Conservation (phyloP, 129 eudicot genomes). For the Mikania micrantha region DNA sequence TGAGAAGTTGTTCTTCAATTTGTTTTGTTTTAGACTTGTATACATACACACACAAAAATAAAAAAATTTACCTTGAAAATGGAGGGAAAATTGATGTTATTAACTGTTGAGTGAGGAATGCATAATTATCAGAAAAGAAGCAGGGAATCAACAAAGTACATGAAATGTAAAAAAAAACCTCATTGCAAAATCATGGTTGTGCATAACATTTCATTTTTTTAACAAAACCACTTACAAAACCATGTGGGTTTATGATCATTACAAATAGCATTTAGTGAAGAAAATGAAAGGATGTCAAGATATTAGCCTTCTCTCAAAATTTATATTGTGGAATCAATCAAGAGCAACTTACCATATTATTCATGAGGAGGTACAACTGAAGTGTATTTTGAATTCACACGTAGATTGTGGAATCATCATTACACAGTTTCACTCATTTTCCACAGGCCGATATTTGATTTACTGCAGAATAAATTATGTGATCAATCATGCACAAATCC, state of each 20-base stretch:
- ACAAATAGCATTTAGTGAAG: neutral
- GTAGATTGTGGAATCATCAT: slow-evolving; percentile 23
- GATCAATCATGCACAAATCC: neutral
- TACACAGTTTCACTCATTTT: slow-evolving; percentile 13
- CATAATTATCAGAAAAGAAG: too few relatives aligned
- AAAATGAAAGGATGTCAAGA: neutral
- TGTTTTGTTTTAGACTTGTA: too few relatives aligned
- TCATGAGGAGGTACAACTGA: slow-evolving; percentile 16
- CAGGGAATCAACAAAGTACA: too few relatives aligned
- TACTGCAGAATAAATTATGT: slow-evolving; percentile 1
- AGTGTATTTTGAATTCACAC: slow-evolving; percentile 13
- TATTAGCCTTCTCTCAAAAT: neutral
- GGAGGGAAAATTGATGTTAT: neutral
- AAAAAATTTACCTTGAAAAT: too few relatives aligned
- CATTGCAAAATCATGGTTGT: neutral
- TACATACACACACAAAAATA: neutral
- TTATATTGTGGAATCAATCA: neutral
- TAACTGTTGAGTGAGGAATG: neutral
- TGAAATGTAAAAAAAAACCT: neutral
- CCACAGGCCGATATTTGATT: slow-evolving; percentile 15
- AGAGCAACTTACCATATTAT: slow-evolving; percentile 42
- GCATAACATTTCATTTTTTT: neutral
- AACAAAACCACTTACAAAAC: neutral
- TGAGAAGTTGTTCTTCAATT: too few relatives aligned
- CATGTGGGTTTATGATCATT: too few relatives aligned